Evolutionary conservation across 306 rosid genomes (phyloP).

Genomic region (Pterocarpus santalinus): DNA sequence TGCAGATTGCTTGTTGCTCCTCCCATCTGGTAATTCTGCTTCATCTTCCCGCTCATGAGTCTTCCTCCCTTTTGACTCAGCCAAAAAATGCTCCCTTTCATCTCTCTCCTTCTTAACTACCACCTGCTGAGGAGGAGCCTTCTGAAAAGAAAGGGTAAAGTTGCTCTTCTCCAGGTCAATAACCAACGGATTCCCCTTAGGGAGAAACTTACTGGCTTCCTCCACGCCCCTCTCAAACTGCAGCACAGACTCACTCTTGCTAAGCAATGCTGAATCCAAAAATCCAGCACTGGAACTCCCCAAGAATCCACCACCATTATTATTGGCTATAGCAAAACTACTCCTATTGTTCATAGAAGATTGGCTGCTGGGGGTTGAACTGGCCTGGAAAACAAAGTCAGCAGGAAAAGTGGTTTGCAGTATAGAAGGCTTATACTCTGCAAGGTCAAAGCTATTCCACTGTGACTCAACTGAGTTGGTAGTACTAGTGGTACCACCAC

Average conservation of each 20-base stretch:
- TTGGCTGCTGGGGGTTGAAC: conserved; percentile 33
- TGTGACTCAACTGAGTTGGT: conserved; percentile 44
- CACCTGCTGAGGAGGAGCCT: conserved; percentile 41
- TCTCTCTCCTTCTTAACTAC: conserved; percentile 43
- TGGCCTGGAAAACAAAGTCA: conserved; percentile 63
- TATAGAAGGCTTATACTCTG: conserved; percentile 51
- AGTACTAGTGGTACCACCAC: conserved; percentile 39
- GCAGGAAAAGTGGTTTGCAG: conserved; percentile 47
- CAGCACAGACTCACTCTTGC: conserved; percentile 60
- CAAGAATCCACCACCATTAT: conserved; percentile 34
- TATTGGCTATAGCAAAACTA: conserved; percentile 1
- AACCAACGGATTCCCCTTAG: conserved; percentile 54
- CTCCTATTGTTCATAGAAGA: conserved; percentile 37
- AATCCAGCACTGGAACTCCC: conserved; percentile 46
- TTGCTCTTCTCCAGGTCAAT: conserved; percentile 46
- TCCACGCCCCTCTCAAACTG: conserved; percentile 72
- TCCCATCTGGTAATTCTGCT: conserved; percentile 53
- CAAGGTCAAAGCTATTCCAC: conserved; percentile 40
- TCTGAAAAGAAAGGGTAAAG: conserved; percentile 32
- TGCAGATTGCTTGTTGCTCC: conserved; percentile 71
- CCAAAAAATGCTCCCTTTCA: conserved; percentile 47
- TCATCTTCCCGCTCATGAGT: conserved; percentile 62
- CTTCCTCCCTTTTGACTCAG: conserved; percentile 57
- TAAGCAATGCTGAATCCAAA: conserved; percentile 41
- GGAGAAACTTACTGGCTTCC: conserved; percentile 75